Conservation (phyloP, 805 yeast genomes). For the Metschnikowia continentalis region DNA sequence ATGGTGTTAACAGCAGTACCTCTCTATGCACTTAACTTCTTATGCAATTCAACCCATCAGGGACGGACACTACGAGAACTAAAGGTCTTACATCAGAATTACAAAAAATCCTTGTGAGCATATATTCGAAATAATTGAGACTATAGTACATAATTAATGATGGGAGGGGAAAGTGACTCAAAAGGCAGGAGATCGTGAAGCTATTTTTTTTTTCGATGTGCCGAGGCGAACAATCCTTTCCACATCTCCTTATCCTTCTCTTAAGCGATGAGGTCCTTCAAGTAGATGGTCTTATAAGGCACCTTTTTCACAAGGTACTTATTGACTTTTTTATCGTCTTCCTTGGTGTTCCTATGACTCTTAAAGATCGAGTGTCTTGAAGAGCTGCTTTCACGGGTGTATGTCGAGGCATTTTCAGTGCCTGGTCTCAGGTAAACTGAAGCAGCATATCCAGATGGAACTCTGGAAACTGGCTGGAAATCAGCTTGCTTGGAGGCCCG, state of each 20-base stretch:
- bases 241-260: neutral
- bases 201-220: constrained; percentile 6
- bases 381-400: neutral
- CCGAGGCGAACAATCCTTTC: constrained; percentile 9
- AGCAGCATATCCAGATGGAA: constrained; percentile 8
- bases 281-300: constrained; percentile 21
- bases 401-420: constrained; percentile 2
- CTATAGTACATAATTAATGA: constrained; percentile 3
- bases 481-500: constrained; percentile 4
- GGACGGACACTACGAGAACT: neutral
- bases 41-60: neutral
- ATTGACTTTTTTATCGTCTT: constrained; percentile 15
- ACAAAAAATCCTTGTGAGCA: neutral
- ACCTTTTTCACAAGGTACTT: constrained; percentile 25
- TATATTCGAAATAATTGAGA: neutral
- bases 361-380: neutral
- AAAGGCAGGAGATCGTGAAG: constrained; percentile 1
- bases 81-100: neutral
- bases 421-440: constrained; percentile 9
- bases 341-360: neutral
- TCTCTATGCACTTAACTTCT: constrained; percentile 8
- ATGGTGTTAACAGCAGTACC: constrained; percentile 27
- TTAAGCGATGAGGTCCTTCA: constrained; percentile 14
- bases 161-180: neutral
- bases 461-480: neutral